Evolutionary conservation across 768 basidiomycete species (phyloP).

Genomic region (Glaciozyma antarctica): DNA sequence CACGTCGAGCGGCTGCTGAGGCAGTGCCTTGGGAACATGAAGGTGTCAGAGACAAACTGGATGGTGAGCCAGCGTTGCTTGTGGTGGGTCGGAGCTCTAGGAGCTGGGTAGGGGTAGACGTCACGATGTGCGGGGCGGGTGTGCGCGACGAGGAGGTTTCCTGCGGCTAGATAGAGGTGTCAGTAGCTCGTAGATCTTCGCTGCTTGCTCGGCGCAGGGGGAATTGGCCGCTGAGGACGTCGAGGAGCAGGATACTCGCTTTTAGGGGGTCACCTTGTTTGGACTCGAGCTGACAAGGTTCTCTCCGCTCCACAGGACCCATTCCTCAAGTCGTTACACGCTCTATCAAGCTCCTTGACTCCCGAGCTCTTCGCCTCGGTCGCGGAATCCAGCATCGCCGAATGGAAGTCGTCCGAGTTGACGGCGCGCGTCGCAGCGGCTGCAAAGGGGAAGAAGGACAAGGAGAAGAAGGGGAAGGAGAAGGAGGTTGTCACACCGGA

Average conservation of each 20-base stretch:
- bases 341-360: background rate
- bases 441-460: background rate
- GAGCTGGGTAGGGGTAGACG: background rate
- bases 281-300: background rate
- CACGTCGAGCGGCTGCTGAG: background rate
- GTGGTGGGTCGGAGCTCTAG: no score
- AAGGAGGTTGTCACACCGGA: no score
- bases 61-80: background rate
- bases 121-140: background rate
- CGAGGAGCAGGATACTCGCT: background rate
- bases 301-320: background rate
- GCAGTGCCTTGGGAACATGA: background rate
- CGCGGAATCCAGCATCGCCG: background rate
- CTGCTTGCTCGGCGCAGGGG: background rate
- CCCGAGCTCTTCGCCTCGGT: background rate
- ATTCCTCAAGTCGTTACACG: background rate
- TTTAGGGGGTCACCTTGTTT: background rate
- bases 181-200: no score
- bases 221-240: background rate
- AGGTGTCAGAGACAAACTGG: background rate
- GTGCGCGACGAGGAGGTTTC: no score
- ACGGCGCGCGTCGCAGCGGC: background rate
- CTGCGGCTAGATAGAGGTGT: no score
- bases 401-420: background rate
- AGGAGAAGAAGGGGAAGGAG: background rate